These are phyloP conservation scores for Termitomyces bulborhizus DNA, from an alignment of 768 basidiomycete genomes.

Conservation along the genomic window DNA sequence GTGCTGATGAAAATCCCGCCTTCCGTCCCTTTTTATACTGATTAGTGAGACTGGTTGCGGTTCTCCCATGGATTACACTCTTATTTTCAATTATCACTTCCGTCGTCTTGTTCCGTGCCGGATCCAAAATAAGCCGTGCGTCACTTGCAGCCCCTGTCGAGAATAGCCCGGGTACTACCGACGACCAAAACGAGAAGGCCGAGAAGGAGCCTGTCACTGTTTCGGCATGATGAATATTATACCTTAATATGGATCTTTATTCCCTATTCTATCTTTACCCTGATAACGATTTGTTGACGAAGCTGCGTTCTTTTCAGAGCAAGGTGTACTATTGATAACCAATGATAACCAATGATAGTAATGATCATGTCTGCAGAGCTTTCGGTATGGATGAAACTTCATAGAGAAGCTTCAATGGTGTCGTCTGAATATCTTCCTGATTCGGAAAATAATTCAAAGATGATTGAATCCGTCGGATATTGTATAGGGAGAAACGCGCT, in stretches of 20 bases:
- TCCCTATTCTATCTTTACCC: neutral
- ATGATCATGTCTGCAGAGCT: too few relatives aligned
- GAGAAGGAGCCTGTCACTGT: neutral
- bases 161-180: neutral
- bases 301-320: neutral
- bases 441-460: too few relatives aligned
- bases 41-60: constrained; percentile 41
- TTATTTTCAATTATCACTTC: constrained; percentile 33
- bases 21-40: neutral
- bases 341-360: neutral
- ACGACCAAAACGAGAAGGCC: neutral
- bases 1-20: neutral
- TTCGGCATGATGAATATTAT: neutral
- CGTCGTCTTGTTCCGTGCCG: constrained; percentile 26
- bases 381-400: too few relatives aligned
- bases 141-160: neutral
- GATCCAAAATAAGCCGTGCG: constrained; percentile 9
- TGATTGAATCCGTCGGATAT: too few relatives aligned
- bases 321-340: neutral
- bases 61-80: constrained; percentile 48
- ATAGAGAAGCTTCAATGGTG: too few relatives aligned
- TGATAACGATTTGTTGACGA: neutral
- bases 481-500: too few relatives aligned
- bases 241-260: neutral
- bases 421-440: too few relatives aligned